phyloP scores from a whole-genome alignment of 2,329 filamentous ascomycete genomes.

The Phoma sp. region DNA sequence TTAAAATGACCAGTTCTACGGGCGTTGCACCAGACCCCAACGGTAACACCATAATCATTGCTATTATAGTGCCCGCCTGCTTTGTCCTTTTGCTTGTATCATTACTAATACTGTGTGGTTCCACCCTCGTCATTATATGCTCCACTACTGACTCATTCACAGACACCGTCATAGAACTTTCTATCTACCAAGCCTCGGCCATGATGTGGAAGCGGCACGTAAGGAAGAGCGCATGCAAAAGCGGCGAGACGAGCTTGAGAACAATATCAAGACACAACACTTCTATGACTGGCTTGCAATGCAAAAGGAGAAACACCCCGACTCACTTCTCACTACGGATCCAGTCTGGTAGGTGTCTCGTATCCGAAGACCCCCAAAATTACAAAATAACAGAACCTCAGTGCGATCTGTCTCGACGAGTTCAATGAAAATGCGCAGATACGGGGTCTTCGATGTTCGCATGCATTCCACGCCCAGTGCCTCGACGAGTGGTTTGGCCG shows the following conservation, averaged over 20 bases:
- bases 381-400: constrained; percentile 19
- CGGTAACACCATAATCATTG: constrained; percentile 32
- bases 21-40: constrained; percentile 1
- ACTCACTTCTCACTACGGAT: constrained; percentile 22
- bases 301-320: constrained; percentile 30
- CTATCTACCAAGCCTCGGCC: constrained; percentile 26
- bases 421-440: constrained; percentile 43
- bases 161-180: constrained; percentile 31
- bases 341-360: constrained; percentile 34
- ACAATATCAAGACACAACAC: constrained; percentile 37
- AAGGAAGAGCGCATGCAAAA: constrained; percentile 34
- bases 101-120: constrained; percentile 39
- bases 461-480: constrained; percentile 47
- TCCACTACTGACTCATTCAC: constrained; percentile 8
- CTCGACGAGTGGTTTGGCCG: constrained; percentile 48
- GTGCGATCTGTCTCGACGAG: constrained; percentile 47
- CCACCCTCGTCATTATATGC: background rate
- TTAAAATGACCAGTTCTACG: constrained; percentile 5
- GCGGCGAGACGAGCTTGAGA: constrained; percentile 41
- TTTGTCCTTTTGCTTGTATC: constrained; percentile 40
- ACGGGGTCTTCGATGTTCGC: constrained; percentile 43
- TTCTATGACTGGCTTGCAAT: constrained; percentile 43
- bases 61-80: constrained; percentile 41
- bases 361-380: no score
- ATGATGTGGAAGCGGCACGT: constrained; percentile 17